phyloP scores from a whole-genome alignment of 148 eudicot species.

The Cornus controversa region DNA sequence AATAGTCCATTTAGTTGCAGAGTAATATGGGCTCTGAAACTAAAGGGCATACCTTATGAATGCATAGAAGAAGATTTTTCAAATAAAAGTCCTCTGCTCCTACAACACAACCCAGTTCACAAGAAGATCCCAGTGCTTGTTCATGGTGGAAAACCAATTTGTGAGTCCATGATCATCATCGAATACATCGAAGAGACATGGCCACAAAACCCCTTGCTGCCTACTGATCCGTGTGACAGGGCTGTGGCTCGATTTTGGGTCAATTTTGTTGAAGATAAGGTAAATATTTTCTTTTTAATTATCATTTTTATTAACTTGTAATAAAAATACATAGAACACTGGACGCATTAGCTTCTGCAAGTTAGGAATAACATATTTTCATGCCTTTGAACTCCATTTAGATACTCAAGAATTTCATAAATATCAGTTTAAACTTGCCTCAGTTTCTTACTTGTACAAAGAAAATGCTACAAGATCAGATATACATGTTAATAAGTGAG shows the following conservation, averaged over 20 bases:
- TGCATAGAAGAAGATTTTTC: constrained; percentile 11
- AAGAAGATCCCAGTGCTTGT: constrained; percentile 15
- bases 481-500: too few species aligned
- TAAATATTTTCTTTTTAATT: background rate
- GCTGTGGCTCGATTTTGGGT: constrained; percentile 31
- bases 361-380: too few species aligned
- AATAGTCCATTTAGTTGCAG: background rate
- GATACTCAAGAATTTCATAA: too few species aligned
- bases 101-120: constrained; percentile 12
- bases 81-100: constrained; percentile 7
- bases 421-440: too few species aligned
- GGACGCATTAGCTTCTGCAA: too few species aligned
- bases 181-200: constrained; percentile 21
- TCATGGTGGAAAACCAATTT: constrained; percentile 15
- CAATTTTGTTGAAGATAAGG: constrained; percentile 26
- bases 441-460: too few species aligned
- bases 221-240: constrained; percentile 19
- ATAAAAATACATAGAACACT: too few species aligned
- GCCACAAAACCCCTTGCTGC: constrained; percentile 28
- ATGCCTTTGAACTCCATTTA: too few species aligned
- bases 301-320: too few species aligned
- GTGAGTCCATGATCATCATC: constrained; percentile 2
- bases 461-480: too few species aligned
- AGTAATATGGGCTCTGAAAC: constrained; percentile 13
- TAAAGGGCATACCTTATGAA: constrained; percentile 2